Conservation (phyloP, 2,329 filamentous ascomycete genomes). For the Sporothrix luriei region DNA sequence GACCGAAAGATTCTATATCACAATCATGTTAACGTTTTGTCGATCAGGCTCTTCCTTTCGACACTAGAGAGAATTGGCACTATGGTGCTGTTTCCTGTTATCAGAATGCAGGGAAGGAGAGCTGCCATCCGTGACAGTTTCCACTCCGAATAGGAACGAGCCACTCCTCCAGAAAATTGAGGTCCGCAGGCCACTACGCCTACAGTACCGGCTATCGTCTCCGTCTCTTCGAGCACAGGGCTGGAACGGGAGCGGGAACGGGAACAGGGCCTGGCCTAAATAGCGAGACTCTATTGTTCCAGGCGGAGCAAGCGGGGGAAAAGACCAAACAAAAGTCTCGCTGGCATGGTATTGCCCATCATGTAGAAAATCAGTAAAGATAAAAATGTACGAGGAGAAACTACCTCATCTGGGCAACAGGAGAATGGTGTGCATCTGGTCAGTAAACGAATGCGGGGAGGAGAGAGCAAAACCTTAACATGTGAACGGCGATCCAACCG, state of each 20-base stretch:
- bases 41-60: neutral
- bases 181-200: neutral
- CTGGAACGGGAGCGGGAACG: slow-evolving; percentile 1
- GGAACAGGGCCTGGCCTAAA: neutral
- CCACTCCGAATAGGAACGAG: neutral
- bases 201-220: neutral
- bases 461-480: neutral
- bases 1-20: neutral
- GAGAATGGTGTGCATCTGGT: too few species aligned
- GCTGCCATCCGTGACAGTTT: neutral
- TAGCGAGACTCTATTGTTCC: slow-evolving; percentile 12
- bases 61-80: slow-evolving; percentile 1
- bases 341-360: neutral
- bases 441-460: neutral
- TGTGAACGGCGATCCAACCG: slow-evolving; percentile 23
- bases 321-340: neutral
- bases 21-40: neutral
- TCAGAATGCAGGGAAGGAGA: neutral
- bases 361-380: neutral
- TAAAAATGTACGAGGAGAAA: neutral
- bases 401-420: too few species aligned
- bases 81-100: slow-evolving; percentile 19
- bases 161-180: neutral
- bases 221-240: slow-evolving; percentile 2
- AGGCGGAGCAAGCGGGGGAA: slow-evolving; percentile 16